Conservation (phyloP, 441 rosid species). For the Lagerstroemia fauriei region DNA sequence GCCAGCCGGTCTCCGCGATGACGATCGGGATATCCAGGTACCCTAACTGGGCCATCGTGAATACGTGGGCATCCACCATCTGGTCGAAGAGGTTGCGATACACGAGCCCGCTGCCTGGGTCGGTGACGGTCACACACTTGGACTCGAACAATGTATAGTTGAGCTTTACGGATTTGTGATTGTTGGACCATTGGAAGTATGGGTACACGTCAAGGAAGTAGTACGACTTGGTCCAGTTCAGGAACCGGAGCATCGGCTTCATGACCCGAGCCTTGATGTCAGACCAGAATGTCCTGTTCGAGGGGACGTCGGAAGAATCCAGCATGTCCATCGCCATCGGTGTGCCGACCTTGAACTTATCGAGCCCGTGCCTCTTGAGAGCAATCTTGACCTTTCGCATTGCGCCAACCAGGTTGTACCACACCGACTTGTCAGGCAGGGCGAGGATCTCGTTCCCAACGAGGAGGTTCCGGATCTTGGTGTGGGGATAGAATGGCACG, state of each 20-base stretch:
- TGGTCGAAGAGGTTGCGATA: constrained; percentile 83
- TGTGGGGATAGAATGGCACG: constrained; percentile 53
- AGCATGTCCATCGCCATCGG: constrained; percentile 63
- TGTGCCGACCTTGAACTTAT: constrained; percentile 69
- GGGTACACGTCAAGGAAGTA: constrained; percentile 72
- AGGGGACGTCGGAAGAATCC: constrained; percentile 70
- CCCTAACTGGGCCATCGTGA: constrained; percentile 75
- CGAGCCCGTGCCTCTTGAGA: constrained; percentile 38
- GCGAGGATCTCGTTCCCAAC: constrained; percentile 82
- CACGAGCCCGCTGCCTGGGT: constrained; percentile 57
- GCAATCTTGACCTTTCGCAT: constrained; percentile 64
- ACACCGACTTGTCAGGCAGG: constrained; percentile 41
- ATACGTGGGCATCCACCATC: constrained; percentile 70
- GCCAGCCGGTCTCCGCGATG: constrained; percentile 92
- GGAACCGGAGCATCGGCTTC: constrained; percentile 69
- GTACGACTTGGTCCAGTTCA: constrained; percentile 75
- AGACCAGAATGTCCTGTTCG: constrained; percentile 64
- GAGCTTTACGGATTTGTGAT: constrained; percentile 52
- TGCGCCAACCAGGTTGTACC: constrained; percentile 66
- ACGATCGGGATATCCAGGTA: constrained; percentile 60
- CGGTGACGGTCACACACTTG: constrained; percentile 47
- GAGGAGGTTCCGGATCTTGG: constrained; percentile 79
- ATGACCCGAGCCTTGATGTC: constrained; percentile 55
- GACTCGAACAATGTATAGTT: constrained; percentile 64
- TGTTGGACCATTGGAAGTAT: constrained; percentile 64